These are phyloP conservation scores for Fusarium staphyleae DNA, from an alignment of 2,329 filamentous ascomycete genomes.

Conservation along the genomic window DNA sequence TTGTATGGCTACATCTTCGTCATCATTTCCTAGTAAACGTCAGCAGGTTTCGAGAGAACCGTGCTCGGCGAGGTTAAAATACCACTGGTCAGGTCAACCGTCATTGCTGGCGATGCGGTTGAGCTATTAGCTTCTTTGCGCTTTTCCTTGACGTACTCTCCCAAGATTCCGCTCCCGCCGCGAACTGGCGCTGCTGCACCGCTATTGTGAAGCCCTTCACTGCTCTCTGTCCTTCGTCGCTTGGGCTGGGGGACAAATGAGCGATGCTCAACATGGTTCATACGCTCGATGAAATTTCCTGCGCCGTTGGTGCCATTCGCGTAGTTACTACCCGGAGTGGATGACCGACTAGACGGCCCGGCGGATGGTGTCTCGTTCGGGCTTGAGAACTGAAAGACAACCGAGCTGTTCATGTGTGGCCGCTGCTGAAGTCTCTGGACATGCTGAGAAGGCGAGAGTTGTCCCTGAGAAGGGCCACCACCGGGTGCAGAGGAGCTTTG, in stretches of 20 bases:
- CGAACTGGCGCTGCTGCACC: constrained; percentile 42
- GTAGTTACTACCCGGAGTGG: constrained; percentile 44
- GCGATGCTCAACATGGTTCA: constrained; percentile 78
- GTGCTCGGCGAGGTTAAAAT: constrained; percentile 28
- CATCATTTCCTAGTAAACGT: constrained; percentile 53
- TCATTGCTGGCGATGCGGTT: constrained; percentile 48
- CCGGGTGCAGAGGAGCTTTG: constrained; percentile 42
- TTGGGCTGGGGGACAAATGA: constrained; percentile 66
- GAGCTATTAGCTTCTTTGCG: constrained; percentile 52
- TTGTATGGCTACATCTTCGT: constrained; percentile 63
- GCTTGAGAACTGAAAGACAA: constrained; percentile 55
- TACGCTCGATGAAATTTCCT: constrained; percentile 72
- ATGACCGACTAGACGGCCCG: constrained; percentile 44
- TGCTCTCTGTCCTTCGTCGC: constrained; percentile 65
- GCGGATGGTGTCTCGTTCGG: constrained; percentile 46
- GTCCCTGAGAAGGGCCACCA: constrained; percentile 37
- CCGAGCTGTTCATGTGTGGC: constrained; percentile 42
- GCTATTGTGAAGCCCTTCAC: constrained; percentile 52
- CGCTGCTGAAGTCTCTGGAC: constrained; percentile 32
- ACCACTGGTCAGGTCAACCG: constrained; percentile 67
- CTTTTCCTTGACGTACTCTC: constrained; percentile 71
- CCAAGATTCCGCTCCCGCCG: constrained; percentile 63
- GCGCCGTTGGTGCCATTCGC: constrained; percentile 51
- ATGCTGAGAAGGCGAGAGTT: constrained; percentile 33
- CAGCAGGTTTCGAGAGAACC: constrained; percentile 5